phyloP scores from a whole-genome alignment of 805 yeast genomes.

The Saturnispora sanitii region DNA sequence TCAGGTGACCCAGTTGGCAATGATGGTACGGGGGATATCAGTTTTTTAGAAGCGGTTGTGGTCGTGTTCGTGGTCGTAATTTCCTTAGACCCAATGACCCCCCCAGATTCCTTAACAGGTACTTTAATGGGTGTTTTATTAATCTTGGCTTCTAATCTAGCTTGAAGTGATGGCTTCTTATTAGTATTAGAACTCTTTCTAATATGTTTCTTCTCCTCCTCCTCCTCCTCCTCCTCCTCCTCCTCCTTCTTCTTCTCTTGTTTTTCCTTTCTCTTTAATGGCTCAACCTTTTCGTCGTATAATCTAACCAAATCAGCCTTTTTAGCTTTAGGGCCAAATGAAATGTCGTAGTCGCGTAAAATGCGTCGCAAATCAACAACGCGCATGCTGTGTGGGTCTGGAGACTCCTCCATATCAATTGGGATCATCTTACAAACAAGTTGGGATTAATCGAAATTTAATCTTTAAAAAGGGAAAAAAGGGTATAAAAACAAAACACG shows the following conservation, averaged over 20 bases:
- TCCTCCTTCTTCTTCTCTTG: not conserved
- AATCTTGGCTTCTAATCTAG: not conserved
- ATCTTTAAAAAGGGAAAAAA: not conserved
- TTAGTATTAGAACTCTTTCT: not conserved
- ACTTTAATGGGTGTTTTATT: too few species aligned
- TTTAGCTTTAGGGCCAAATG: slow-evolving; percentile 45
- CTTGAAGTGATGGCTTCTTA: not conserved
- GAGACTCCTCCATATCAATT: not conserved
- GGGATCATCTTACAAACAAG: too few species aligned
- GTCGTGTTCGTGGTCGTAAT: too few species aligned
- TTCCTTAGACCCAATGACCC: too few species aligned
- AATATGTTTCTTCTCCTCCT: not conserved
- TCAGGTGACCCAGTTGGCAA: too few species aligned
- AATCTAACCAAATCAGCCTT: slow-evolving; percentile 48
- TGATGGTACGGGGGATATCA: too few species aligned
- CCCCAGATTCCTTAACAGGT: too few species aligned
- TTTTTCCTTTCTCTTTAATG: not conserved
- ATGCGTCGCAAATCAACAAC: slow-evolving; percentile 59
- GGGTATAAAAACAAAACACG: not conserved
- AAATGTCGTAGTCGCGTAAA: slow-evolving; percentile 45
- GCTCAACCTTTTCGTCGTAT: not conserved
- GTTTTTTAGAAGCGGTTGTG: too few species aligned
- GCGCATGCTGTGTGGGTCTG: slow-evolving; percentile 1
- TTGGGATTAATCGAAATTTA: not conserved
- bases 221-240: not conserved